Conservation (phyloP, 2,329 filamentous ascomycete species). For the Penicillium thymicola region DNA sequence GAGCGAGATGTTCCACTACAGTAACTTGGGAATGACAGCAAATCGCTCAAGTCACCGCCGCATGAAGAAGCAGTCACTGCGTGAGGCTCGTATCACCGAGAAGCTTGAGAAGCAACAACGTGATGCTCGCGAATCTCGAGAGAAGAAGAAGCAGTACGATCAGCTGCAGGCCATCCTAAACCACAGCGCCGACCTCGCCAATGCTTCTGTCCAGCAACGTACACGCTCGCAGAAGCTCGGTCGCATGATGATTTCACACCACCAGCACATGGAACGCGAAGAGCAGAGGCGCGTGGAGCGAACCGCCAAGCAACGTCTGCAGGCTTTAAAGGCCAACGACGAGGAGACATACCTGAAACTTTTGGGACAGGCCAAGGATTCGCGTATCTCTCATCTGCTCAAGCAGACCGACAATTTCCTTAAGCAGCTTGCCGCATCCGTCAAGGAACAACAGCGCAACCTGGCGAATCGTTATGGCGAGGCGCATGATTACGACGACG, state of each 20-base stretch:
- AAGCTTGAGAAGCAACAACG: slow-evolving; percentile 99
- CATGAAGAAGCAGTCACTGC: slow-evolving; percentile 94
- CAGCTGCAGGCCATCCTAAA: slow-evolving; percentile 83
- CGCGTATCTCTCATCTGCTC: slow-evolving; percentile 94
- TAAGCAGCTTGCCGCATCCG: slow-evolving; percentile 88
- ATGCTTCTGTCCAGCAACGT: slow-evolving; percentile 63
- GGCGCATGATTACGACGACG: slow-evolving; percentile 51
- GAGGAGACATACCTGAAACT: slow-evolving; percentile 98
- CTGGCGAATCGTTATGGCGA: slow-evolving; percentile 75
- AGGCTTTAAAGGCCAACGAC: slow-evolving; percentile 97
- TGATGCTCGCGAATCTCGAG: slow-evolving; percentile 88
- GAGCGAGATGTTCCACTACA: slow-evolving; percentile 88
- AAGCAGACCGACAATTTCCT: slow-evolving; percentile 97
- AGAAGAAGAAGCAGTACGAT: slow-evolving; percentile 96
- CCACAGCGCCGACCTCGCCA: slow-evolving; percentile 74
- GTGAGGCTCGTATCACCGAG: slow-evolving; percentile 95
- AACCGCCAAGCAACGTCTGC: slow-evolving; percentile 98
- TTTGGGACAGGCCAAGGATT: slow-evolving; percentile 97
- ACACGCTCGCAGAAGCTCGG: slow-evolving; percentile 81
- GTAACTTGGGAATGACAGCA: slow-evolving; percentile 95
- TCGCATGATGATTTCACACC: slow-evolving; percentile 81
- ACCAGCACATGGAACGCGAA: slow-evolving; percentile 97
- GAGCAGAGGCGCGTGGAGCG: slow-evolving; percentile 98
- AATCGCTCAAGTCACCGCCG: slow-evolving; percentile 88
- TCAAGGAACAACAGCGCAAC: slow-evolving; percentile 87